A percentile compares a stretch with the other conserved stretches of the same genome.
These are phyloP conservation scores for Scheffersomyces lignicola DNA, from an alignment of 1,139 yeast species.

Conservation along the genomic window DNA sequence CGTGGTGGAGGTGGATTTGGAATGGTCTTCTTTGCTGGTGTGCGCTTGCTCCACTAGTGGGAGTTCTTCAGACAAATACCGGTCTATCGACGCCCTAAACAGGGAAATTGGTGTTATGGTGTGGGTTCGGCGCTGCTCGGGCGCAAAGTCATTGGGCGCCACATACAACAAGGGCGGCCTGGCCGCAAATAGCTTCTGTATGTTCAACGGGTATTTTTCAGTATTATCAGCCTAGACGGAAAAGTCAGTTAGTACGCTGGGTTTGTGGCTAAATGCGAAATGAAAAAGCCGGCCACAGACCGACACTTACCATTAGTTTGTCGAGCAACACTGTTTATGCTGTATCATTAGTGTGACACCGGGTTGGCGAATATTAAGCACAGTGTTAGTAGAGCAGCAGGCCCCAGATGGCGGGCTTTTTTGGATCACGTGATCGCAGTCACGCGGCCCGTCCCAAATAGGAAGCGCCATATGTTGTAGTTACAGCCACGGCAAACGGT, in stretches of 20 bases:
- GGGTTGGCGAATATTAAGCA: too few species aligned
- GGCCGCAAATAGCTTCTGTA: conserved; percentile 67
- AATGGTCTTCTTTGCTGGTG: conserved; percentile 5
- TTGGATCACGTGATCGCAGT: too few species aligned
- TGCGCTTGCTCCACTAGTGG: conserved; percentile 13
- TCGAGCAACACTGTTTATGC: too few species aligned
- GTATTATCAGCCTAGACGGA: conserved; percentile 19
- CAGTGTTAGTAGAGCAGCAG: too few species aligned
- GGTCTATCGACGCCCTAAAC: conserved; percentile 31
- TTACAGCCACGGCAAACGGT: too few species aligned
- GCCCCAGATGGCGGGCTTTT: too few species aligned
- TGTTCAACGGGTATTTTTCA: conserved; percentile 61
- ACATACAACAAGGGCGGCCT: conserved; percentile 62
- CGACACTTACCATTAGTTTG: conserved; percentile 2
- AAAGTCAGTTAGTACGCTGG: conserved; percentile 11
- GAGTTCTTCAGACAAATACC: conserved; percentile 25
- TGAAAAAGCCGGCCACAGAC: not conserved
- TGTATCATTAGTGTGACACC: too few species aligned
- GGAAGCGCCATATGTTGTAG: too few species aligned
- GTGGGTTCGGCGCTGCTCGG: conserved; percentile 50
- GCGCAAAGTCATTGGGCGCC: conserved; percentile 56
- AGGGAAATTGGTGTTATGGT: conserved; percentile 52
- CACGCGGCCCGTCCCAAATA: too few species aligned
- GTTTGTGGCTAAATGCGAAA: not conserved
- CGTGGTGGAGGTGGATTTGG: conserved; percentile 8